Evolutionary conservation across 768 basidiomycete species (phyloP), one percentile per base, ranked within the genome.

Genomic region (Lactifluus echinatus): DNA sequence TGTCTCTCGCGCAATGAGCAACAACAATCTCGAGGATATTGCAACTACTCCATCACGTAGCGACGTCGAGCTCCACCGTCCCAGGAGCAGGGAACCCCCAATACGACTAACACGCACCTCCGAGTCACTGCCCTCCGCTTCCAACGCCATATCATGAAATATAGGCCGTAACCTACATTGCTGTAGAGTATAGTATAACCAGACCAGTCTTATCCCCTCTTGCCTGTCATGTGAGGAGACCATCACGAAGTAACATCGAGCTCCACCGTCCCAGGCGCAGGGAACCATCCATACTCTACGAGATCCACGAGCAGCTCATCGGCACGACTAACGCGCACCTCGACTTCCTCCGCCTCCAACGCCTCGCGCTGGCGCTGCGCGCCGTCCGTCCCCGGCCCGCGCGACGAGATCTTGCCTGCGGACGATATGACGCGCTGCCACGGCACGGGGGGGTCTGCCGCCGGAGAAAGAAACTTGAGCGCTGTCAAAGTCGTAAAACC

Each of bases 371-470:
- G 93, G 1, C 81, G 73, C 44, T 78, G 31, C 0, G 91, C 91
- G 2, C 90, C 91, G 39, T 79, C 73, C 3, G 93, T 93, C 3
- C 84, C 87, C 3, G 92, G 89, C 0, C 88, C 91, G 43, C 93
- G 78, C 7, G 89, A 92, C 1, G 90, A 90, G 62, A 89, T 87
- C 1, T 75, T 71, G 1, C 90, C 89, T 0, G 83, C 76, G 0
- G 87, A 76, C 3, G 80, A 77, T 14, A 92, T 74, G 4, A 92
- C 87, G 29, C 89, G 80, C 59, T 91, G 78, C 89, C 89, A 93
- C 0, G 89, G 90, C 1, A 92, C 79, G 7, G 85, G 82, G 0
- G 85, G 84, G 24, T 75, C 74, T 1, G 76, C 74, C 21, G 77
- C 75, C 0, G 80, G 76, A 0, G 81, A 78, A 4, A 91, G 70